Base-by-base conservation (phyloP, 1,139 yeast genomes). In the Debaryomyces subglobosus region DNA sequence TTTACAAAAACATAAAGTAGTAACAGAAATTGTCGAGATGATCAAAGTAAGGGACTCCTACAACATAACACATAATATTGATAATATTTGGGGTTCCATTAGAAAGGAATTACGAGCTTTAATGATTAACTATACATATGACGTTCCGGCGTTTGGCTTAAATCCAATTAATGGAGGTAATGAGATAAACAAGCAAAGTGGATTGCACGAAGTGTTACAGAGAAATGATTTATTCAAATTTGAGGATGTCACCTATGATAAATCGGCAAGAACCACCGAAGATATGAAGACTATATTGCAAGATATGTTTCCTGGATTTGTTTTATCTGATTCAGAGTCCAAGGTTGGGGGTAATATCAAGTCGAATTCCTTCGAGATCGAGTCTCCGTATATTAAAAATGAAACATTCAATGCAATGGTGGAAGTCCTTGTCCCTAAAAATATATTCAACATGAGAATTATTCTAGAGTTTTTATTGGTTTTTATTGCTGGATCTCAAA, bases 381-480 rank as follows among this genome's bases (percentile, higher is more conserved):
- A 51, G 5, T 72, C 84, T 0, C 83, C 84, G 4, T 86, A 80
- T 57, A 79, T 87, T 43, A 82, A 84, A 46, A 81, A 74, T 53
- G 88, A 83, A 53, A 67, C 77, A 4, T 76, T 75, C 53, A 74
- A 69, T 54, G 75, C 82, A 12, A 77, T 77, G 54, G 85, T 87
- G 48, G 85, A 86, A 51, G 79, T 86, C 1, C 71, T 92, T 39
- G 89, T 89, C 1, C 85, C 88, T 0, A 83, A 90, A 4, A 84
- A 84, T 58, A 79, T 90, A n/a, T 84, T 87, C 67, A 89, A 91
- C 59, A 89, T 91, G 85, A 79, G 95, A 55, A 79, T 89, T 3
- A 79, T 90, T 24, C 64, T 85, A 49, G 89, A 84, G 49, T 79
- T 81, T 44, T 79, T 85, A 29, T 75, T 85, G 44, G 67, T 79